Conservation (phyloP, 139 green algal genomes). For the Asterochloris sp. region DNA sequence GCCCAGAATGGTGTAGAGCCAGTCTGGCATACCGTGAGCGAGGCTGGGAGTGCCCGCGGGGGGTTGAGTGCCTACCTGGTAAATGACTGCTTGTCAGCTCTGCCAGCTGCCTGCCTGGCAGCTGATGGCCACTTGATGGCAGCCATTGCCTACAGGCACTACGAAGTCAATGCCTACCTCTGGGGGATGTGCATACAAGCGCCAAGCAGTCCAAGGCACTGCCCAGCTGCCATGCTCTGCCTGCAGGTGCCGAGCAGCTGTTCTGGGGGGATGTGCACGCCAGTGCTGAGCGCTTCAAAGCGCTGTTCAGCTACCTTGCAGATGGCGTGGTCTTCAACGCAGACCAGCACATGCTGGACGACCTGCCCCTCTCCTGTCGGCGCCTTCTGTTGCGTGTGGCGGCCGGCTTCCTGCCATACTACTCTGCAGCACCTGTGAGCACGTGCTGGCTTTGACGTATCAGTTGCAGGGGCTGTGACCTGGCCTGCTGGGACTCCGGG, state of each 20-base stretch:
- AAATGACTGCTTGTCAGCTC: no score
- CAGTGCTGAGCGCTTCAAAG: slow-evolving; percentile 46
- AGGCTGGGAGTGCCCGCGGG: no score
- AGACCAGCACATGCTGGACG: slow-evolving; percentile 26
- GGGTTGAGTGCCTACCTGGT: no score
- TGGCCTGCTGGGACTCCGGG: slow-evolving; percentile 10
- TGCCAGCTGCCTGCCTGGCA: no score
- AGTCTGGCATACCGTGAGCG: no score
- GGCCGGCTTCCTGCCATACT: slow-evolving; percentile 70
- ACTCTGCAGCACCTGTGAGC: slow-evolving; percentile 27
- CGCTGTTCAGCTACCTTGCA: slow-evolving; percentile 60
- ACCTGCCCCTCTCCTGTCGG: slow-evolving; percentile 40
- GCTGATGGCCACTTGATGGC: no score
- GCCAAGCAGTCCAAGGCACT: not conserved
- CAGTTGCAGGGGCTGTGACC: slow-evolving; percentile 4
- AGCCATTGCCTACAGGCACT: no score
- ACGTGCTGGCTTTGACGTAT: not conserved
- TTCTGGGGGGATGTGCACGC: slow-evolving; percentile 75
- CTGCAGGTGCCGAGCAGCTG: slow-evolving; percentile 59
- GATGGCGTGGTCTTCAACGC: slow-evolving; percentile 28
- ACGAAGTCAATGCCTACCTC: no score
- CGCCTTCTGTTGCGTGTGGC: slow-evolving; percentile 43
- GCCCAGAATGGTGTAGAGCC: no score
- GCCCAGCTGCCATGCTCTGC: not conserved
- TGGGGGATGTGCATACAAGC: no score